Evolutionary conservation across 257 asterid species (phyloP), one percentile per base, ranked within the genome.

Genomic region (Penstemon newberryi): DNA sequence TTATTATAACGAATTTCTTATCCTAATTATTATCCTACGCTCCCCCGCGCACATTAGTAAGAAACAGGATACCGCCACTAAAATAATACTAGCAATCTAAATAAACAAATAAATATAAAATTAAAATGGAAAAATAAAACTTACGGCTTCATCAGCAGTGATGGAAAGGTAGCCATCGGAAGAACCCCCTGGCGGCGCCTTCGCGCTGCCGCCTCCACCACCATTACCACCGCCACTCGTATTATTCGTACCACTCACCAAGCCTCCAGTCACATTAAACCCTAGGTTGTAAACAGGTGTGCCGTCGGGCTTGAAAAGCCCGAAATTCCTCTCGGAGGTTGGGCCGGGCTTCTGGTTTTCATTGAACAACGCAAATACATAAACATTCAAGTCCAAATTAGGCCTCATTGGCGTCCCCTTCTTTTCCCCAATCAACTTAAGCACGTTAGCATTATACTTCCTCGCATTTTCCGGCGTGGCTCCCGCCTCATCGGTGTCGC

Each of bases 261-360:
- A 72, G 5, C 79, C 79, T 5, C 77, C 81, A 10, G 77, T 74
- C 9, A 66, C 76, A 50, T 83, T 81, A 60, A 90, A 81, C 19
- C 92, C 96, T 4, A 90, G 74, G 60, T 70, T 46, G 67, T 91
- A 91, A 7, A 78, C 89, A 46, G 95, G 94, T 5, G 94, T 81
- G 3, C 90, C 88, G 8, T 91, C 95, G 8, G 98, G 95, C 81
- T 89, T 84, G 76, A 91, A 89, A 0, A 89, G 94, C 25, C 96
- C 96, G 65, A 85, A 87, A 50, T 91, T 91, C 75, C 95, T 82
- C 84, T 91, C 97, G 0, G 97, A 91, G 3, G 87, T 69, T 4
- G 98, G 98, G 5, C 98, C 98, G 47, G 95, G 86, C 87, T 91
- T 91, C 87, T 82, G 77, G 56, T 91, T 89, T 81, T 91, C 98